Base-by-base conservation (phyloP, 1,284 basidiomycete genomes). In the Albatrellus sp. region DNA sequence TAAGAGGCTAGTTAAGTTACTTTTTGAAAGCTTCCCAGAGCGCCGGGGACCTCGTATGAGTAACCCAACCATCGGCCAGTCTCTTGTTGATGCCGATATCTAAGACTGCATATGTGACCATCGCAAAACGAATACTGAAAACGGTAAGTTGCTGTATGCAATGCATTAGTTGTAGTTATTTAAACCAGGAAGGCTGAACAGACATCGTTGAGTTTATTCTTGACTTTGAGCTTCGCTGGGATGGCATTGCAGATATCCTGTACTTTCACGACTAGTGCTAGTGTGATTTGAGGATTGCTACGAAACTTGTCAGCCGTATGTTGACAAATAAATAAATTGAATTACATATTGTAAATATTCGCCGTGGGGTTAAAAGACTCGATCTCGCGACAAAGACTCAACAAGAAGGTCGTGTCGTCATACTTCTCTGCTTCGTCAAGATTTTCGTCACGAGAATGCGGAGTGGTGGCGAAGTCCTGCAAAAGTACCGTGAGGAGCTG, bases 71-170 rank as follows among this genome's bases (percentile, higher is more conserved):
- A 20, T 50, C 46, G 33, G 46, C 31, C 12, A n/a, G 43, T 24
- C n/a, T 14, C n/a, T 34, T 5, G n/a, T n/a, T n/a, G n/a, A n/a
- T n/a, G n/a, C n/a, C n/a, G n/a, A n/a, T n/a, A n/a, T n/a, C n/a
- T n/a, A 50, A 50, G 19, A 47, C 31, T 13, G 48, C 49, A 39
- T 13, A 38, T 16, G 50, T 43, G 32, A 50, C 40, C 44, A 50
- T 50, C 24, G 48, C 48, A 8, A 40, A 37, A 42, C 44, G 43
- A 28, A 50, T 44, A 5, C 42, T 43, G 30, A 50, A 38, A 20
- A 44, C 37, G 20, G 43, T 35, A 2, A 50, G 24, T 2, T 29
- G 28, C 49, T 50, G 31, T 28, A 28, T 9, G 19, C 6, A 16
- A 35, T 28, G 39, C 17, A 30, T 50, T 40, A 47, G 37, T 16